phyloP scores from a whole-genome alignment of 2,329 filamentous ascomycete species.

The Monosporascus sp. region DNA sequence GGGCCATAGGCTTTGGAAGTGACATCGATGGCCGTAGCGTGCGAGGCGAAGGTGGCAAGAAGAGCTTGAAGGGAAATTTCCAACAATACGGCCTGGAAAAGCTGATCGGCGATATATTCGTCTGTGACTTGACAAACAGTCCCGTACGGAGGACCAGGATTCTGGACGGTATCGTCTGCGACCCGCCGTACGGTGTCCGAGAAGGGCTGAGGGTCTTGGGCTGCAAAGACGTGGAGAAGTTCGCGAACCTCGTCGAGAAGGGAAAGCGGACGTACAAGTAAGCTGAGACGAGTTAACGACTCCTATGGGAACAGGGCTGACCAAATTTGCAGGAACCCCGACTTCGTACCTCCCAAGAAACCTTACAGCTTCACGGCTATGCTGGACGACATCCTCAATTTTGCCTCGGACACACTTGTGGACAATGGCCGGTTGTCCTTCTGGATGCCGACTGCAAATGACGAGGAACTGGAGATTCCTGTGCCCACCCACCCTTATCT shows the following conservation, averaged over 20 bases:
- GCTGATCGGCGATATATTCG: conserved; percentile 71
- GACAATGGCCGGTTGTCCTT: conserved; percentile 77
- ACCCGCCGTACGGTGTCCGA: conserved; percentile 91
- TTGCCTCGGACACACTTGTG: conserved; percentile 71
- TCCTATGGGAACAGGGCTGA: conserved; percentile 4
- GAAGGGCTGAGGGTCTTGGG: conserved; percentile 89
- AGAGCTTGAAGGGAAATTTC: conserved; percentile 64
- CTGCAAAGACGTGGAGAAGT: conserved; percentile 59
- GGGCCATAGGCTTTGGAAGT: conserved; percentile 75
- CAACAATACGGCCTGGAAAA: conserved; percentile 69
- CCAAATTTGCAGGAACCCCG: conserved; percentile 12
- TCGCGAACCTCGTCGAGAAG: conserved; percentile 57
- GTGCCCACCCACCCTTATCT: conserved; percentile 74
- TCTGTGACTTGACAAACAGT: conserved; percentile 82
- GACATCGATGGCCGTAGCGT: conserved; percentile 93
- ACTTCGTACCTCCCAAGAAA: conserved; percentile 64
- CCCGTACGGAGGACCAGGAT: conserved; percentile 54
- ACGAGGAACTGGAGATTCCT: conserved; percentile 68
- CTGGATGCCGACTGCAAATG: conserved; percentile 94
- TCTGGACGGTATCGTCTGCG: conserved; percentile 87
- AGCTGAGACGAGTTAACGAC: conserved; percentile 21
- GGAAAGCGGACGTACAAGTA: conserved; percentile 66
- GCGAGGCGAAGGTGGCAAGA: conserved; percentile 58
- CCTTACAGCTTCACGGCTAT: conserved; percentile 90
- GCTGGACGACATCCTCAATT: conserved; percentile 82